Evolutionary conservation across 768 basidiomycete genomes (phyloP), one percentile per base, ranked within the genome.

Genomic region (Naganishia antarctica): DNA sequence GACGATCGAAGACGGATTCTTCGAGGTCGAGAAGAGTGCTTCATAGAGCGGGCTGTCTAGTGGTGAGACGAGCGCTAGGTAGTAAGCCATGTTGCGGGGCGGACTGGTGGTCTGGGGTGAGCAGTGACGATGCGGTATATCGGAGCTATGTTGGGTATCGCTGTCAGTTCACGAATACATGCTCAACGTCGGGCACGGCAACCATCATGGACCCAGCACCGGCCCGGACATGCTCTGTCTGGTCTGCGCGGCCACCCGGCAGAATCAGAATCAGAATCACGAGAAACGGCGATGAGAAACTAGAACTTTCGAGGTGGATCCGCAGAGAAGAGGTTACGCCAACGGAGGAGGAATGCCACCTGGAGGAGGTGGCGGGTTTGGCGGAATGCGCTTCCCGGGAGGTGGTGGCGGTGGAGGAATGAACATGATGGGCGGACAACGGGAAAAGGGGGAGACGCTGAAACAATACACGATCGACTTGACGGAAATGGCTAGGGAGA

Each of bases 391-490:
- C 4, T 73, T 73, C 41, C 73, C 72, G 1, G n/a, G n/a, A n/a
- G n/a, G n/a, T n/a, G 73, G 73, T 23, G 69, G 69, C n/a, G 11
- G 8, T 18, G 66, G 69, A 11, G 63, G 64, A 31, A 66, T 69
- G 68, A 67, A 64, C 41, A 63, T 60, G 31, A n/a, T n/a, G 34
- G 65, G 61, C 13, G 50, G 50, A 34, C 58, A 66, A 61, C 66
- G 68, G 47, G 66, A 86, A 78, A 91, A 91, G 71, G 90, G 91
- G 3, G 88, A 90, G 11, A 87, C 89, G 0, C 76, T 94, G 74
- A 89, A 90, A 71, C 87, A 91, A 84, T 90, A 80, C 69, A 89
- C 88, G 67, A 80, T 86, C 1, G 91, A 94, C 71, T 77, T 93
- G 28, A 96, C 90, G 0, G 86, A 91, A 69, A 80, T 91, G 70